Evolutionary conservation across 208 protist species (phyloP).

Genomic region (Leishmania turanica): DNA sequence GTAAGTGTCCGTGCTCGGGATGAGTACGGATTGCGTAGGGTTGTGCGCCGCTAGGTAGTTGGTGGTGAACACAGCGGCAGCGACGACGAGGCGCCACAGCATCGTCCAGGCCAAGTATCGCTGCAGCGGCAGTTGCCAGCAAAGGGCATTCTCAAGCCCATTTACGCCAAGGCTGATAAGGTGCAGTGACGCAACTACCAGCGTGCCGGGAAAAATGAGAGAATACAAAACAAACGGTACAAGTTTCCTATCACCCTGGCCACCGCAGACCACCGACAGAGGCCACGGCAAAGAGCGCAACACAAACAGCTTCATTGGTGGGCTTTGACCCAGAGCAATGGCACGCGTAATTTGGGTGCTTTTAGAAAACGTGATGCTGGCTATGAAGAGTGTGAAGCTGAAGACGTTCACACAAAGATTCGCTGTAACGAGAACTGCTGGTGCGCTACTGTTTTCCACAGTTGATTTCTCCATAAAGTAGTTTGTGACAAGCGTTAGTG

Average conservation of each 20-base stretch:
- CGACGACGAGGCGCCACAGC: slow-evolving; percentile 40
- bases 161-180: slow-evolving; percentile 31
- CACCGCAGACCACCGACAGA: slow-evolving; percentile 37
- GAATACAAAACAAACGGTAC: slow-evolving; percentile 42
- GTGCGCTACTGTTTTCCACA: slow-evolving; percentile 37
- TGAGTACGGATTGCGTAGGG: slow-evolving; percentile 42
- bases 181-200: slow-evolving; percentile 31
- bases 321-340: slow-evolving; percentile 40
- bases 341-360: slow-evolving; percentile 42
- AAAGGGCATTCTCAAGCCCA: slow-evolving; percentile 24
- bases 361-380: slow-evolving; percentile 35
- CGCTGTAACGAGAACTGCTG: slow-evolving; percentile 31
- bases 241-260: slow-evolving; percentile 35
- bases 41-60: slow-evolving; percentile 51
- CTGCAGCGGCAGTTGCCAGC: slow-evolving; percentile 44
- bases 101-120: slow-evolving; percentile 38
- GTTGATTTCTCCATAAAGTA: slow-evolving; percentile 53
- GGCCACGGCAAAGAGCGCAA: slow-evolving; percentile 41
- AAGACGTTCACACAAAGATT: slow-evolving; percentile 38
- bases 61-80: slow-evolving; percentile 32
- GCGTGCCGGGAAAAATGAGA: slow-evolving; percentile 33
- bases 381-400: slow-evolving; percentile 36
- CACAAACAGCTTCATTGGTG: slow-evolving; percentile 33
- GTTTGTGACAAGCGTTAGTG: slow-evolving; percentile 35
- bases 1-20: slow-evolving; percentile 20